Conservation (phyloP, 306 rosid species). For the Casuarina equisetifolia region DNA sequence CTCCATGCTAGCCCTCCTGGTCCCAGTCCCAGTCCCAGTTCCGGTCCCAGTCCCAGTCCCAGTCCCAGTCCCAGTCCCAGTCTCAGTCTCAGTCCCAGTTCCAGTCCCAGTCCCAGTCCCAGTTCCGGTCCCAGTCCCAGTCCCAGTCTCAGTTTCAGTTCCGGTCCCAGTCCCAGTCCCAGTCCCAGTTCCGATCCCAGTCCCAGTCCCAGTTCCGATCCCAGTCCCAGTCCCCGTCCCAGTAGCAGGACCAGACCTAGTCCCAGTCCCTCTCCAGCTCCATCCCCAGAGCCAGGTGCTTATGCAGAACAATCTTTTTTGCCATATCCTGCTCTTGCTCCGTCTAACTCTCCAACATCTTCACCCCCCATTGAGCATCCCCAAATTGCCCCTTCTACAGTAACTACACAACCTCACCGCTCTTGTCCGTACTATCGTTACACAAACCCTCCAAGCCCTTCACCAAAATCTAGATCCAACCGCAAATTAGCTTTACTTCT, state of each 20-base stretch:
- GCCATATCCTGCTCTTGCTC: constrained; percentile 42
- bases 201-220: no score
- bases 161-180: no score
- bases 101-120: neutral
- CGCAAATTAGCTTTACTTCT: constrained; percentile 43
- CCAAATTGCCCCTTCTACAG: constrained; percentile 53
- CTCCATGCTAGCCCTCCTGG: constrained; percentile 48
- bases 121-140: neutral
- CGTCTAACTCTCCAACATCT: constrained; percentile 34
- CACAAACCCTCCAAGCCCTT: constrained; percentile 36
- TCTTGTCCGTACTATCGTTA: constrained; percentile 48
- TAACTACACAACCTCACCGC: constrained; percentile 39
- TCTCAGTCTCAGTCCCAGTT: no score
- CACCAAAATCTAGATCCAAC: constrained; percentile 42
- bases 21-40: constrained; percentile 46
- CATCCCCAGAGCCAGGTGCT: constrained; percentile 48
- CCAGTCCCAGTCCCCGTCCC: constrained; percentile 45
- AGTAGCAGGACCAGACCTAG: constrained; percentile 36
- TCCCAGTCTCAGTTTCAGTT: no score
- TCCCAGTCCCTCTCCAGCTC: constrained; percentile 60
- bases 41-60: no score
- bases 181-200: no score
- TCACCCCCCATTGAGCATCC: constrained; percentile 34
- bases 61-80: no score
- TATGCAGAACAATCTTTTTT: constrained; percentile 38